Evolutionary conservation across 192 early-diverging fungal species (phyloP).

Genomic region (Oehlia diaphana): DNA sequence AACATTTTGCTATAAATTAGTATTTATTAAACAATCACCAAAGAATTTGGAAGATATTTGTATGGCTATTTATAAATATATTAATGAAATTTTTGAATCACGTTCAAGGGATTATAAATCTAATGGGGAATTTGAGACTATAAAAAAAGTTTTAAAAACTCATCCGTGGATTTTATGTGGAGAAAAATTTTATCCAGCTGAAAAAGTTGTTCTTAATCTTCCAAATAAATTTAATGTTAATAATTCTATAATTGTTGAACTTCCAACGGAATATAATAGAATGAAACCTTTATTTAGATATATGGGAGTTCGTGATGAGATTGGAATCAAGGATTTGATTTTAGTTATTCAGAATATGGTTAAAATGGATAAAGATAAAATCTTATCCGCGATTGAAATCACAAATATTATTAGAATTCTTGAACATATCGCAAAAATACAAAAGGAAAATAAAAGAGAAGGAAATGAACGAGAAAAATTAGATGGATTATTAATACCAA

Average conservation of each 20-base stretch:
- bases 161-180: background rate
- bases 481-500: slow-evolving; percentile 7
- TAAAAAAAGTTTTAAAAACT: background rate
- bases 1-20: background rate
- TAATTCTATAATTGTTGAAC: background rate
- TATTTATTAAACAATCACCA: background rate
- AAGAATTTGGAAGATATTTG: background rate
- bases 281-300: background rate
- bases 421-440: slow-evolving; percentile 8
- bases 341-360: background rate
- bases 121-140: background rate
- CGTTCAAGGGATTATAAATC: background rate
- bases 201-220: slow-evolving; percentile 1
- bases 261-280: background rate
- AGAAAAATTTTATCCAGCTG: background rate
- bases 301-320: slow-evolving; percentile 5
- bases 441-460: background rate
- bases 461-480: background rate
- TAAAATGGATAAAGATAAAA: background rate
- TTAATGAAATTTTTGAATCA: background rate
- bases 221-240: background rate
- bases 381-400: background rate
- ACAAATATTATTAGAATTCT: background rate
- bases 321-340: background rate
- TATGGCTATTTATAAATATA: background rate